A percentile compares a stretch with the other conserved stretches of the same genome.
Evolutionary conservation across 2,329 filamentous ascomycete genomes (phyloP).

Genomic region (Calonectria fujianensis): DNA sequence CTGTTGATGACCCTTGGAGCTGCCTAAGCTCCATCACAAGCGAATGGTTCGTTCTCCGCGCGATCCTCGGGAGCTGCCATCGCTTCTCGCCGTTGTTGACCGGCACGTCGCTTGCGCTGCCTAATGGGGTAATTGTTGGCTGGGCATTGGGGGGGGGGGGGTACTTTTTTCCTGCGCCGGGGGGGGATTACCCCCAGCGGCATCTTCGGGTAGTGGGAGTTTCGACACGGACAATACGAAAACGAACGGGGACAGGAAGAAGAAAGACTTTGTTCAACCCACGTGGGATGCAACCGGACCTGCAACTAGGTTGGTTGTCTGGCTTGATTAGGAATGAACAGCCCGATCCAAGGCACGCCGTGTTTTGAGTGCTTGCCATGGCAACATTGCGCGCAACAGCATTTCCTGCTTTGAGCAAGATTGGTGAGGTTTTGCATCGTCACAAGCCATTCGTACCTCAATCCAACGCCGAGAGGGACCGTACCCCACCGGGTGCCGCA

Average conservation of each 20-base stretch:
- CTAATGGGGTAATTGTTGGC: slow-evolving; percentile 31
- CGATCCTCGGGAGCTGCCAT: slow-evolving; percentile 17
- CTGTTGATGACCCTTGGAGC: background rate
- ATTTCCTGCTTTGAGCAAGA: slow-evolving; percentile 9
- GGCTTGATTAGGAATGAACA: slow-evolving; percentile 31
- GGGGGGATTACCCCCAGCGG: slow-evolving; percentile 37
- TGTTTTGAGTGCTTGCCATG: slow-evolving; percentile 22
- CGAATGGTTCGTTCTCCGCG: slow-evolving; percentile 12
- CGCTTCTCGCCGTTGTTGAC: slow-evolving; percentile 15
- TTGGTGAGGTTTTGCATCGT: slow-evolving; percentile 37
- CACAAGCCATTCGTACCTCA: slow-evolving; percentile 32
- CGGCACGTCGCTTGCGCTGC: slow-evolving; percentile 22
- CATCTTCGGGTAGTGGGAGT: slow-evolving; percentile 41
- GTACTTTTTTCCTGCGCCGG: slow-evolving; percentile 5
- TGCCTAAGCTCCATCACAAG: slow-evolving; percentile 8
- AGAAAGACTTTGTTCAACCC: slow-evolving; percentile 31
- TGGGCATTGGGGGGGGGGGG: slow-evolving; percentile 6
- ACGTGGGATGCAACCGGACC: slow-evolving; percentile 38
- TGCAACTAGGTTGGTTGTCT: slow-evolving; percentile 22
- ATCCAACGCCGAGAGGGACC: slow-evolving; percentile 34
- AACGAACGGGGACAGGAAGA: slow-evolving; percentile 39
- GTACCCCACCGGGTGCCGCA: slow-evolving; percentile 39
- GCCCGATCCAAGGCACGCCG: slow-evolving; percentile 8
- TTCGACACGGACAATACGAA: slow-evolving; percentile 35
- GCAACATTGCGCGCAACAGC: slow-evolving; percentile 21